Evolutionary conservation across 805 yeast genomes (phyloP).

Genomic region (Trichomonascus vanleenenianus): DNA sequence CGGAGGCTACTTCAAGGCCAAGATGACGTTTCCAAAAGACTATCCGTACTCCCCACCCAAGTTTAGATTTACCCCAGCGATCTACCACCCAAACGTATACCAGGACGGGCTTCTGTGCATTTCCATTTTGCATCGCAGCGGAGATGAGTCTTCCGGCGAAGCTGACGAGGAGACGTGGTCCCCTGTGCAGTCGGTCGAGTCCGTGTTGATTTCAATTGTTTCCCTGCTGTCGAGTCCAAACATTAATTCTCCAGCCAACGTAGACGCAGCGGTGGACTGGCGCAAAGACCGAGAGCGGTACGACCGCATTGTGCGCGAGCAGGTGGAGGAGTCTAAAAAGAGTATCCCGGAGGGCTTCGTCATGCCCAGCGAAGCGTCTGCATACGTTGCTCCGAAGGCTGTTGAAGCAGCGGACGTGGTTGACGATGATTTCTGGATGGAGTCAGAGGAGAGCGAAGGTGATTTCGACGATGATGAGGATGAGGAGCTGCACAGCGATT

Average conservation of each 20-base stretch:
- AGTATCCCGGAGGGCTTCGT: constrained; percentile 83
- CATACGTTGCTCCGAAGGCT: constrained; percentile 38
- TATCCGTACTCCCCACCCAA: constrained; percentile 92
- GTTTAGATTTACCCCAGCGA: constrained; percentile 86
- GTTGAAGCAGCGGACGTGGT: constrained; percentile 43
- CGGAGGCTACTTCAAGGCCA: constrained; percentile 92
- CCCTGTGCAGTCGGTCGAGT: constrained; percentile 72
- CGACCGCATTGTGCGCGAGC: constrained; percentile 64
- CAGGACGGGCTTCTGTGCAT: constrained; percentile 90
- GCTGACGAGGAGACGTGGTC: constrained; percentile 89
- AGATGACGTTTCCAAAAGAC: constrained; percentile 86
- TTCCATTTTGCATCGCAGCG: constrained; percentile 85
- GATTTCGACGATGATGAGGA: constrained; percentile 43
- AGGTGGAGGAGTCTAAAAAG: constrained; percentile 60
- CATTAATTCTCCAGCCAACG: constrained; percentile 88
- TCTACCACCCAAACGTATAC: constrained; percentile 93
- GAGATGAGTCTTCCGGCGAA: constrained; percentile 84
- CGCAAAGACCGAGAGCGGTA: constrained; percentile 74
- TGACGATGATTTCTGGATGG: constrained; percentile 83
- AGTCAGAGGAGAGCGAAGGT: constrained; percentile 52
- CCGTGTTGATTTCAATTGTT: constrained; percentile 81
- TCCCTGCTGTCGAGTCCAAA: constrained; percentile 92
- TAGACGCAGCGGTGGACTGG: constrained; percentile 90
- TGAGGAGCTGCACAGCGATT: constrained; percentile 18
- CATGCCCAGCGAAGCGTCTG: constrained; percentile 61